These are phyloP conservation scores for Aurinia saxatilis DNA, from an alignment of 345 rosid genomes.

Conservation along the genomic window DNA sequence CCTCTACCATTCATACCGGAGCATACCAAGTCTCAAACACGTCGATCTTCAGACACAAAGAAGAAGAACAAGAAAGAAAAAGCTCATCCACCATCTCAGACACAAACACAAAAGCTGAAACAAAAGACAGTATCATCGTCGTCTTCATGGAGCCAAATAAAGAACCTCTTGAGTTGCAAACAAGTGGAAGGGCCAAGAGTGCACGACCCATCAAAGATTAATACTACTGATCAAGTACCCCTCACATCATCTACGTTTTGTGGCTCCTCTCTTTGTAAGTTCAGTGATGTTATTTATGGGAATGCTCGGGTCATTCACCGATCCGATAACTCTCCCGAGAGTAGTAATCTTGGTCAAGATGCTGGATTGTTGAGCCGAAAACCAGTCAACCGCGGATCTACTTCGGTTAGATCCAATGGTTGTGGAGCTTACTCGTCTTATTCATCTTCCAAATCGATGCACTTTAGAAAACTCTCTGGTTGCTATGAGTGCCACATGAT, in stretches of 20 bases:
- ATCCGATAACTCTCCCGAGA: conserved; percentile 48
- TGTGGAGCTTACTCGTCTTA: conserved; percentile 28
- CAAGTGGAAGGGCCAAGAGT: conserved; percentile 64
- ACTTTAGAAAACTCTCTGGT: conserved; percentile 27
- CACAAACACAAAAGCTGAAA: conserved; percentile 24
- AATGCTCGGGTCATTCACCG: conserved; percentile 29
- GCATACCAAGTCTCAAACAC: conserved; percentile 24
- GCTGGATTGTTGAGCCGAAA: conserved; percentile 49
- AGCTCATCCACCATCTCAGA: conserved; percentile 1
- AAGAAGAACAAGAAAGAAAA: conserved; percentile 23
- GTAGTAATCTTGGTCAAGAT: conserved; percentile 67
- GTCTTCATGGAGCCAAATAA: conserved; percentile 92
- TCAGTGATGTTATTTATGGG: conserved; percentile 24
- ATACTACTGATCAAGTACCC: background rate
- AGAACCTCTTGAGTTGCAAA: conserved; percentile 82
- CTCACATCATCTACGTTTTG: conserved; percentile 44
- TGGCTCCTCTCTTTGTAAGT: conserved; percentile 25
- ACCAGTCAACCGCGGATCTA: conserved; percentile 23
- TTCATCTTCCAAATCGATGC: conserved; percentile 30
- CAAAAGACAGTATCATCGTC: conserved; percentile 29
- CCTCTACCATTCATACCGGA: conserved; percentile 52
- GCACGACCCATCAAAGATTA: conserved; percentile 62
- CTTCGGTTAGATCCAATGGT: conserved; percentile 22
- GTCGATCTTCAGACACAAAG: conserved; percentile 19
- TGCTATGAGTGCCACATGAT: conserved; percentile 34